Conservation (phyloP, 352 stramenopile genomes). For the Phytophthora brassicae region DNA sequence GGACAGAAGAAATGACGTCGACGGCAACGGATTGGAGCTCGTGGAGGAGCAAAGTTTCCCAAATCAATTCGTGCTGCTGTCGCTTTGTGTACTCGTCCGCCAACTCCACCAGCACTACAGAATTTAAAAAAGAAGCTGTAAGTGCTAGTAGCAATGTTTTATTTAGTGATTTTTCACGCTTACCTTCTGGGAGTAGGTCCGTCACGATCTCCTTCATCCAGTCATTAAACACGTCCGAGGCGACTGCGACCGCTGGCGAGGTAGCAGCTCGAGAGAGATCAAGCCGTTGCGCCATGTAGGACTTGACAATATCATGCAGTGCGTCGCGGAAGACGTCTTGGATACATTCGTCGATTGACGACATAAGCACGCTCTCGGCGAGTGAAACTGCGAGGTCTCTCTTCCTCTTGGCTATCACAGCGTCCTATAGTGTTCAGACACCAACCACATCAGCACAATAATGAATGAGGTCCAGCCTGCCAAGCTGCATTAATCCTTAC, state of each 20-base stretch:
- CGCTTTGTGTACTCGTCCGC: conserved; percentile 20
- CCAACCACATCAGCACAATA: neutral
- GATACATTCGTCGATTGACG: conserved; percentile 29
- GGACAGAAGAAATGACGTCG: neutral
- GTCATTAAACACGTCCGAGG: conserved; percentile 39
- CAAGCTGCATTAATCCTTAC: conserved; percentile 24
- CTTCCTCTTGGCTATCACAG: conserved; percentile 15
- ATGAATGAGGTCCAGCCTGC: too few species aligned
- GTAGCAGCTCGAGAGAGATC: conserved; percentile 39
- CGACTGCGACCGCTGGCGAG: conserved; percentile 16
- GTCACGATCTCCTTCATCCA: conserved; percentile 34
- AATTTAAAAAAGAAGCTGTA: neutral
- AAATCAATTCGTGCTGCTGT: conserved; percentile 4
- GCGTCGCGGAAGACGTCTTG: conserved; percentile 36
- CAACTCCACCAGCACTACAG: conserved; percentile 35
- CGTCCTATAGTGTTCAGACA: conserved; percentile 17
- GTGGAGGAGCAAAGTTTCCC: conserved; percentile 11
- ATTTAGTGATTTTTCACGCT: neutral
- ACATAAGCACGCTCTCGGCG: conserved; percentile 9
- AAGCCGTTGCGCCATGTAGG: conserved; percentile 34
- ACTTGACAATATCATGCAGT: conserved; percentile 38
- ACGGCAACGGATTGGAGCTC: conserved; percentile 11
- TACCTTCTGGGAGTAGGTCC: conserved; percentile 45
- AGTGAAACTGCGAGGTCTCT: conserved; percentile 24
- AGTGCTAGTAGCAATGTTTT: neutral